Conservation (phyloP, 495 filamentous ascomycete species). For the Pyrenula massariospora region DNA sequence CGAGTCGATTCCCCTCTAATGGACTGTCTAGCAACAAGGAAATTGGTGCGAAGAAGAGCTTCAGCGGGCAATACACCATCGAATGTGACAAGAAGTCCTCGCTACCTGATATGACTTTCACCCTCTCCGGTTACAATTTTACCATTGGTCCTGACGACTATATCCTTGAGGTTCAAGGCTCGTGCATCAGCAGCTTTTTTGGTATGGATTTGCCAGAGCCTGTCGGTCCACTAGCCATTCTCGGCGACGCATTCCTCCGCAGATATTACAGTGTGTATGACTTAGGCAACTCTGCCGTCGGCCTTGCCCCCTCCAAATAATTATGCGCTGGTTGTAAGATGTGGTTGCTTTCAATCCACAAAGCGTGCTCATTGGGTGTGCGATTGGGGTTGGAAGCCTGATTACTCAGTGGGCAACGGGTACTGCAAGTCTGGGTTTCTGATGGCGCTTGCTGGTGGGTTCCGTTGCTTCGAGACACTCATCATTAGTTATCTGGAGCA, state of each 20-base stretch:
- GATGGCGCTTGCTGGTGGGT: too few species aligned
- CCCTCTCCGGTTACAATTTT: conserved; percentile 79
- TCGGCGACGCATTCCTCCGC: conserved; percentile 95
- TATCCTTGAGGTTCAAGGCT: conserved; percentile 88
- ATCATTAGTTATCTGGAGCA: too few species aligned
- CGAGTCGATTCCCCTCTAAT: neutral
- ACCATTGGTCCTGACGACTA: conserved; percentile 84
- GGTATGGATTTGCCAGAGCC: conserved; percentile 95
- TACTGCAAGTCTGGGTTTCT: too few species aligned
- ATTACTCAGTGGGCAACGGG: too few species aligned
- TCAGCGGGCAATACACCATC: conserved; percentile 86
- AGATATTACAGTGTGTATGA: conserved; percentile 97
- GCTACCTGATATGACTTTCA: conserved; percentile 84
- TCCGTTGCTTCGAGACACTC: too few species aligned
- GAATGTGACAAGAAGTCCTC: conserved; percentile 75
- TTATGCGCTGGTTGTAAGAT: neutral
- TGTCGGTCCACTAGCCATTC: conserved; percentile 84
- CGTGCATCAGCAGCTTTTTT: conserved; percentile 95
- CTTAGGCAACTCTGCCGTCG: conserved; percentile 71
- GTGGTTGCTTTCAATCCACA: too few species aligned
- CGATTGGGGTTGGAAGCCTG: too few species aligned
- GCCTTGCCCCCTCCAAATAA: conserved; percentile 75
- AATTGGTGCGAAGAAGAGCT: conserved; percentile 96
- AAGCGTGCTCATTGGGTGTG: too few species aligned
- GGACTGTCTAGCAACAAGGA: conserved; percentile 71